These are phyloP conservation scores for Aphanomyces astaci DNA, from an alignment of 352 stramenopile genomes.

Conservation along the genomic window DNA sequence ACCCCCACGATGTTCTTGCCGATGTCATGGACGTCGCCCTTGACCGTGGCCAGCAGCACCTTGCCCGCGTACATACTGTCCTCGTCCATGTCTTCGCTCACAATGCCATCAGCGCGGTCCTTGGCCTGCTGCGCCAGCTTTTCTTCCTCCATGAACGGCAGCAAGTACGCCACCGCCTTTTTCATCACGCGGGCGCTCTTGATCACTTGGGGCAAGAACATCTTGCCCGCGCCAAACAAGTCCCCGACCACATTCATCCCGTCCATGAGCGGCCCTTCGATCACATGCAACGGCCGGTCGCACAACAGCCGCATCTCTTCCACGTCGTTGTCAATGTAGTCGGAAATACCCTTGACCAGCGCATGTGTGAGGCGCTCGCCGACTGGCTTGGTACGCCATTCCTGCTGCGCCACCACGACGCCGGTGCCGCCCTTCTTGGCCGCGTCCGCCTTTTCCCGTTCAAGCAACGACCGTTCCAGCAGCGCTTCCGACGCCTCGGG, in stretches of 20 bases:
- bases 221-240: slow-evolving; percentile 95
- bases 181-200: slow-evolving; percentile 98
- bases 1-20: slow-evolving; percentile 99
- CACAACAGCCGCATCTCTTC: slow-evolving; percentile 85
- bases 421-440: slow-evolving; percentile 76
- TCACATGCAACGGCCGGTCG: slow-evolving; percentile 89
- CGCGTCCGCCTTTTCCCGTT: slow-evolving; percentile 73
- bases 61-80: slow-evolving; percentile 85
- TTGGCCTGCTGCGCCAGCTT: slow-evolving; percentile 81
- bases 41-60: slow-evolving; percentile 97
- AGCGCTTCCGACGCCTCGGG: slow-evolving; percentile 88
- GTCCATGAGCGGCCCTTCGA: slow-evolving; percentile 97
- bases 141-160: slow-evolving; percentile 97
- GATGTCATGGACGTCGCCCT: slow-evolving; percentile 98
- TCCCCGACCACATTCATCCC: slow-evolving; percentile 98
- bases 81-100: slow-evolving; percentile 72
- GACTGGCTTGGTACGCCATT: slow-evolving; percentile 88
- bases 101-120: slow-evolving; percentile 72
- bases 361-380: slow-evolving; percentile 90
- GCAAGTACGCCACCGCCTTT: slow-evolving; percentile 95
- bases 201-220: slow-evolving; percentile 98
- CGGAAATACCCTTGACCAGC: slow-evolving; percentile 96
- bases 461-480: slow-evolving; percentile 81
- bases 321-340: slow-evolving; percentile 93
- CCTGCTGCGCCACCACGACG: slow-evolving; percentile 49